Conservation (phyloP, 1,139 yeast genomes). For the Hyphopichia pseudoburtonii region DNA sequence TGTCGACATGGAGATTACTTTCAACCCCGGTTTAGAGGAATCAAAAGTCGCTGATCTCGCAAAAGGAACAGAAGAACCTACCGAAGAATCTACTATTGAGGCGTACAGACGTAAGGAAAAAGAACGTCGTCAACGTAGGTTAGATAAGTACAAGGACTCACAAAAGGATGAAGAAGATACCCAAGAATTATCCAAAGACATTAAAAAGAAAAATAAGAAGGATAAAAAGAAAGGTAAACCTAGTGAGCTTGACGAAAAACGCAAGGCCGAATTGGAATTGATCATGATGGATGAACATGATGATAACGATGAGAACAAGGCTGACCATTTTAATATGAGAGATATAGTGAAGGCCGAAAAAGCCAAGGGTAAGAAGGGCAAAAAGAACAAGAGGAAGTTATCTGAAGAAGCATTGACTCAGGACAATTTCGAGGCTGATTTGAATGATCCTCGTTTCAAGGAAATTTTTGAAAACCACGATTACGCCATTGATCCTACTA, state of each 20-base stretch:
- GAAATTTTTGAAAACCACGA: constrained; percentile 88
- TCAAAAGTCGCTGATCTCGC: constrained; percentile 16
- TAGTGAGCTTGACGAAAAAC: constrained; percentile 37
- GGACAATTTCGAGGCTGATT: constrained; percentile 67
- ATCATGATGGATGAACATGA: constrained; percentile 70
- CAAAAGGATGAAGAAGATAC: constrained; percentile 45
- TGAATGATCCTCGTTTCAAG: constrained; percentile 81
- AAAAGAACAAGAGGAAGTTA: constrained; percentile 40
- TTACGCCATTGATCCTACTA: constrained; percentile 89
- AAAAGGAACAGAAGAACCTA: constrained; percentile 28
- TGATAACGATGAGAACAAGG: constrained; percentile 37
- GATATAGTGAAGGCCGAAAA: constrained; percentile 75
- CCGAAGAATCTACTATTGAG: constrained; percentile 77
- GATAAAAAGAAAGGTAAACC: constrained; percentile 13
- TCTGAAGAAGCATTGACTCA: constrained; percentile 43
- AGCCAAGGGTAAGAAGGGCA: constrained; percentile 51
- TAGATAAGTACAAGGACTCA: constrained; percentile 65
- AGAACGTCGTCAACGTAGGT: constrained; percentile 83
- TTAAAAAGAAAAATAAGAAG: constrained; percentile 15
- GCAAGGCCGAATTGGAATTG: constrained; percentile 72
- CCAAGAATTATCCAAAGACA: constrained; percentile 18
- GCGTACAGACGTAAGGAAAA: constrained; percentile 85
- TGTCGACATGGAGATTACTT: constrained; percentile 93
- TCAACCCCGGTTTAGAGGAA: constrained; percentile 83
- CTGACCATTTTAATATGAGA: constrained; percentile 75